Evolutionary conservation across 2,329 filamentous ascomycete genomes (phyloP), one percentile per base, ranked within the genome.

Genomic region (Pleurostoma richardsiae): DNA sequence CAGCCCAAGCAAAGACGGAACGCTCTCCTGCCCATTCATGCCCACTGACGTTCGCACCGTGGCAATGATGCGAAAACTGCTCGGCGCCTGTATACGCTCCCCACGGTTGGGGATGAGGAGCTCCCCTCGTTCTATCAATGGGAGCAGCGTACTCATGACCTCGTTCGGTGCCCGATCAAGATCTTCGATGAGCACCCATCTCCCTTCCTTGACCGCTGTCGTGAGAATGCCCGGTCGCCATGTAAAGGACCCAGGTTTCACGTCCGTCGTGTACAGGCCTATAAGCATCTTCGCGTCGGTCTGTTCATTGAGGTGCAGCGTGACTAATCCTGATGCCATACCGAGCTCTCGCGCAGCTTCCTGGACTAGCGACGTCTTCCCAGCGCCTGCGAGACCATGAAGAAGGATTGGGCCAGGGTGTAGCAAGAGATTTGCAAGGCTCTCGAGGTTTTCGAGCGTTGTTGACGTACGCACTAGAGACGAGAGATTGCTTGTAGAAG

Each of bases 101-200:
- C 90, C 91, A 49, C 92, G 84, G 56, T 86, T 95, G 1, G 94
- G 89, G 30, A 99, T 90, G 4, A 95, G 74, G 10, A 99, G 78
- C 63, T 96, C 90, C n/a, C 89, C 84, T 49, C 88, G 83, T 67
- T 99, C 94, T 49, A 99, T 91, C 6, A 99, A 76, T 7, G 95
- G 94, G 29, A 99, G 74, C 29, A 99, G 79, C 10, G 91, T 90
- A 62, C 92, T 95, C 64, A 99, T 83, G 42, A 99, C 88, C 66
- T 99, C 94, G 54, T 89, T 92, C 4, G 95, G 94, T 8, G 94
- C 94, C 52, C 92, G 84, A 62, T 99, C 91, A 39, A 99, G 76
- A 65, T 99, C 95, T 66, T 99, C 95, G 49, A 99, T 95, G 54
- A 99, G 75, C 5, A 99, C 88, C 95, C 94, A 99, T 59, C 92